phyloP scores from a whole-genome alignment of 805 yeast genomes.

The Deakozyma indianensis region DNA sequence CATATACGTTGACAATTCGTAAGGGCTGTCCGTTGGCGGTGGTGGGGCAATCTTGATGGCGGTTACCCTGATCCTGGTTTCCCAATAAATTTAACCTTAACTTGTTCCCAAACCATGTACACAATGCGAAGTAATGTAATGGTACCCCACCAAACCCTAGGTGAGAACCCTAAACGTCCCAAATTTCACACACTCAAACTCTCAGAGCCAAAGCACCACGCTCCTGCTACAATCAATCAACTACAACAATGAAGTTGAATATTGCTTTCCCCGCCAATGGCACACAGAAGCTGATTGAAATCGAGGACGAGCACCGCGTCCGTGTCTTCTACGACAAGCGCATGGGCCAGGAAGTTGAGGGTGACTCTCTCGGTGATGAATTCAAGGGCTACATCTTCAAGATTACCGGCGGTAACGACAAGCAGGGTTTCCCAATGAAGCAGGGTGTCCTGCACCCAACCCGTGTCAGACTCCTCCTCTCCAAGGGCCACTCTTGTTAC shows the following conservation, averaged over 20 bases:
- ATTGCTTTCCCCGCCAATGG: slow-evolving; percentile 99
- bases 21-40: too few species aligned
- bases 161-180: slow-evolving; percentile 4
- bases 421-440: slow-evolving; percentile 99
- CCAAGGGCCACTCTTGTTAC: slow-evolving; percentile 96
- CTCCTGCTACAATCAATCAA: slow-evolving; percentile 2
- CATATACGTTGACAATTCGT: too few species aligned
- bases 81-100: too few species aligned
- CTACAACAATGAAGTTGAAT: slow-evolving; percentile 56
- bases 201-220: not conserved
- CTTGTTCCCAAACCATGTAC: too few species aligned
- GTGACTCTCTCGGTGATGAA: slow-evolving; percentile 96
- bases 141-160: not conserved
- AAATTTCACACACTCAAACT: slow-evolving; percentile 4
- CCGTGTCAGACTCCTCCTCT: slow-evolving; percentile 91
- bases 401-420: slow-evolving; percentile 99
- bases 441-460: slow-evolving; percentile 99
- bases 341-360: slow-evolving; percentile 99
- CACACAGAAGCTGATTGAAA: slow-evolving; percentile 94
- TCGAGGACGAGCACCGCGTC: slow-evolving; percentile 98
- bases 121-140: too few species aligned
- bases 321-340: slow-evolving; percentile 98
- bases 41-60: too few species aligned
- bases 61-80: too few species aligned
- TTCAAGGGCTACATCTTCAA: slow-evolving; percentile 98